Evolutionary conservation across 2,329 filamentous ascomycete genomes (phyloP), one percentile per base, ranked within the genome.

Genomic region (Lecanosticta acicola): DNA sequence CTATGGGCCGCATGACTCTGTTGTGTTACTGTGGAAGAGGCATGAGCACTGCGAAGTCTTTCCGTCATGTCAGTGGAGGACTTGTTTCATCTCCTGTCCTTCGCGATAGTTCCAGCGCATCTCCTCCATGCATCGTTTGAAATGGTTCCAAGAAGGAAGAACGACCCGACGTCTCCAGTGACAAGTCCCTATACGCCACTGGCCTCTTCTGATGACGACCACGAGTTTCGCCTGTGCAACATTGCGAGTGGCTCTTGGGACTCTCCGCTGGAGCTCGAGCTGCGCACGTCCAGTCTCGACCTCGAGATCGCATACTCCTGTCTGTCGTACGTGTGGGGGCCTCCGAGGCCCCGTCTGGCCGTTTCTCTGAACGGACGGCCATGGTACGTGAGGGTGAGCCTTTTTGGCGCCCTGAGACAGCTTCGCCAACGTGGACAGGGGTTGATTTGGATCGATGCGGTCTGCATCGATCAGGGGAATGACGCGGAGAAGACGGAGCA

Each of bases 401-500:
- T 29, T 29, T 29, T 29, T 11, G 5, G 7, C 11, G 24, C 24
- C 11, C 11, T 29, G 24, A 29, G 24, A 29, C 5, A 11, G 11
- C 24, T 29, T 5, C 24, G 24, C 11, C 7, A 29, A 11, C 24
- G 11, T 7, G 24, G 24, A 29, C 24, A 29, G 24, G 24, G 24
- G 11, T 29, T 7, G 5, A 7, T 35, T n/a, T 36, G 33, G 33
- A 36, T 36, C 33, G 33, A 44, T 39, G 41, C 41, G 3, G 39
- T 44, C 20, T 44, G 33, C 17, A 13, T 44, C 14, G 16, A 44
- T 24, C 33, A 44, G 17, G n/a, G 14, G 8, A 24, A 44, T 18
- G 18, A 38, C 16, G n/a, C 14, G n/a, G 41, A 44, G 17, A 24
- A 32, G 20, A 16, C 20, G 17, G 13, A 21, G n/a, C 33, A 44